Evolutionary conservation across 305 asterid species (phyloP), one percentile per base, ranked within the genome.

Genomic region (Euphrasia arctica): DNA sequence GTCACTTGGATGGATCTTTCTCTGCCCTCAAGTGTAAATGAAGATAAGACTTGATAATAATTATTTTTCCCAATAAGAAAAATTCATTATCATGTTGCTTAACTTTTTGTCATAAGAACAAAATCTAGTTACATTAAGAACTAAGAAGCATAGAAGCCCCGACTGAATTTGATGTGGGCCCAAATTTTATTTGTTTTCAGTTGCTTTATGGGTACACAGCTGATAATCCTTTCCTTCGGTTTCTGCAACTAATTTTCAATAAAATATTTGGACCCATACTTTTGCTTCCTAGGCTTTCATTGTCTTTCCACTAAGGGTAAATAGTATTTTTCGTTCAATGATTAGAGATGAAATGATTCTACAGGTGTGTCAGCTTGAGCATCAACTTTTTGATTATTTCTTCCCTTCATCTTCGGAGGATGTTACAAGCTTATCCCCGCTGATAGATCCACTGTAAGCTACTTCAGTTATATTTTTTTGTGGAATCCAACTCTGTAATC

Each of bases 291-390:
- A 49, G 55, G 59, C 59, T 66, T 70, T 45, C 52, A 47, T 65
- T 14, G 31, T 62, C 10, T 31, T 59, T 43, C 60, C 62, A 42
- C 58, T 47, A 60, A 9, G 27, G 27, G 27, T 25, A 25, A 32
- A 32, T 32, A 32, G 36, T 3, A 0, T 52, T 69, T 51, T 31
- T 62, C 31, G 60, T 22, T 57, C 54, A 63, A 11, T 27, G 54
- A 66, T 64, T 47, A 63, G 60, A 49, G 66, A 47, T 54, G 56
- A 6, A 62, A 52, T 73, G 71, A 28, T 65, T 62, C 74, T 80
- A 79, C 95, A 94, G 99, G 95, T 82, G 62, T 90, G 95, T 68
- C 97, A 85, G 76, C 93, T 85, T 68, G 99, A 94, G 82, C 89
- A 90, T 77, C 96, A 90, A 77, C 96, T 94, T 51, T 90, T 94